These are phyloP conservation scores for Echinochloa phyllopogon DNA, from an alignment of 176 grass and related monocot species.

Conservation along the genomic window DNA sequence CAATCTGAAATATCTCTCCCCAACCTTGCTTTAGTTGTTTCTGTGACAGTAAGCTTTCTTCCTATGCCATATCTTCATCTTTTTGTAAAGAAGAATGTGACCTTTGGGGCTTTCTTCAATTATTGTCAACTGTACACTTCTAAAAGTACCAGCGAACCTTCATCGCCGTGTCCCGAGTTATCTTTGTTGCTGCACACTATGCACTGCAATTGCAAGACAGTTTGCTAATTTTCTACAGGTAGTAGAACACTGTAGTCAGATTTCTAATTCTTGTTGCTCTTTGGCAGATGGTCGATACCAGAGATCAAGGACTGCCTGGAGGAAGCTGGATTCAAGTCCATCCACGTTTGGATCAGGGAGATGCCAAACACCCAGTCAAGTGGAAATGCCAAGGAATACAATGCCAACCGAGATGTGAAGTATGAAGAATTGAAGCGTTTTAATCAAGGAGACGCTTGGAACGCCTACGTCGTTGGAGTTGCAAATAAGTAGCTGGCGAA, in stretches of 20 bases:
- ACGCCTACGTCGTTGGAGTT: slow-evolving; percentile 77
- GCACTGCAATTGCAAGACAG: neutral
- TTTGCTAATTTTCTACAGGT: neutral
- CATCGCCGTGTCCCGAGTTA: neutral
- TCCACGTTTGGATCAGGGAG: slow-evolving; percentile 75
- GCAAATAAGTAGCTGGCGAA: slow-evolving; percentile 56
- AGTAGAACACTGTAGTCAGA: neutral
- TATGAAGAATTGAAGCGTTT: slow-evolving; percentile 72
- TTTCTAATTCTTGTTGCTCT: neutral
- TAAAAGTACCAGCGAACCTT: neutral
- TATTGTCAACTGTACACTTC: neutral
- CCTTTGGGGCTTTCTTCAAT: slow-evolving; percentile 4
- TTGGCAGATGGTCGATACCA: slow-evolving; percentile 80
- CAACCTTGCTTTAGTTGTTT: slow-evolving; percentile 6
- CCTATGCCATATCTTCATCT: slow-evolving; percentile 3
- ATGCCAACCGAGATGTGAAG: slow-evolving; percentile 68
- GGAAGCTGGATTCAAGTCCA: slow-evolving; percentile 79
- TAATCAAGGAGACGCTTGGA: slow-evolving; percentile 90
- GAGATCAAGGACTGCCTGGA: slow-evolving; percentile 95
- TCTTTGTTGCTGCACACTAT: neutral
- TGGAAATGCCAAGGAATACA: slow-evolving; percentile 72
- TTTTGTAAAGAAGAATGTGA: slow-evolving; percentile 1
- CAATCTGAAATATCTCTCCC: neutral
- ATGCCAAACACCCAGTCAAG: slow-evolving; percentile 75
- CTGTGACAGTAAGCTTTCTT: neutral